Conservation (phyloP, 2,329 filamentous ascomycete species). For the Penicillium nordicum region DNA sequence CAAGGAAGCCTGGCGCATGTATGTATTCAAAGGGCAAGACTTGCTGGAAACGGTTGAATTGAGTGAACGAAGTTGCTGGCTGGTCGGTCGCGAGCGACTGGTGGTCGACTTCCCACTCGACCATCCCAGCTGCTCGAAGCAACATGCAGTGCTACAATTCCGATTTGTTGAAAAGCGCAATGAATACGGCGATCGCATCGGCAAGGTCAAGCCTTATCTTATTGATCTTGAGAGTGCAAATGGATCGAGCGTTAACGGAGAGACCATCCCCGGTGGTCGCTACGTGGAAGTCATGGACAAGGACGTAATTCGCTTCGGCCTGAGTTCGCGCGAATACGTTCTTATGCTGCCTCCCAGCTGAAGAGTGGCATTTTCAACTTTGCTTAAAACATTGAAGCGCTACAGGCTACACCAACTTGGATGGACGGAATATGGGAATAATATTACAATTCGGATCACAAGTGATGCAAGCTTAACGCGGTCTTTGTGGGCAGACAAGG, state of each 20-base stretch:
- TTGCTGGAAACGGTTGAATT: constrained; percentile 80
- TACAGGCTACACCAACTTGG: neutral
- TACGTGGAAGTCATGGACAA: constrained; percentile 85
- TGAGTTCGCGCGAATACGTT: constrained; percentile 91
- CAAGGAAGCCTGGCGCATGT: constrained; percentile 80
- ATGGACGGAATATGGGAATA: neutral
- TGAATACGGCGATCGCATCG: constrained; percentile 80
- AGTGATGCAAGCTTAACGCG: neutral
- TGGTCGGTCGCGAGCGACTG: constrained; percentile 74
- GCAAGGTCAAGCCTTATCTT: constrained; percentile 78
- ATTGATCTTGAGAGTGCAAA: constrained; percentile 94
- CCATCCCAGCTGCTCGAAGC: constrained; percentile 90
- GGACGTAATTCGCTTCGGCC: constrained; percentile 84
- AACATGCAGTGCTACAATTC: constrained; percentile 95
- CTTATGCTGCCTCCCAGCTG: constrained; percentile 66
- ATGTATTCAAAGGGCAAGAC: constrained; percentile 82
- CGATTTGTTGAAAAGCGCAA: constrained; percentile 77
- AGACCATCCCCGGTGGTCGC: constrained; percentile 67
- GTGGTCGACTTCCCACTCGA: constrained; percentile 82
- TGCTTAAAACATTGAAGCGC: neutral
- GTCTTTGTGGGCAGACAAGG: neutral
- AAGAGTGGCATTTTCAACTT: neutral
- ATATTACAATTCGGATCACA: constrained; percentile 5
- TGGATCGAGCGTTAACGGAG: constrained; percentile 78
- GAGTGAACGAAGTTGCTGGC: constrained; percentile 76